Evolutionary conservation across 2,329 filamentous ascomycete genomes (phyloP).

Genomic region (Cladorrhinum sp.): DNA sequence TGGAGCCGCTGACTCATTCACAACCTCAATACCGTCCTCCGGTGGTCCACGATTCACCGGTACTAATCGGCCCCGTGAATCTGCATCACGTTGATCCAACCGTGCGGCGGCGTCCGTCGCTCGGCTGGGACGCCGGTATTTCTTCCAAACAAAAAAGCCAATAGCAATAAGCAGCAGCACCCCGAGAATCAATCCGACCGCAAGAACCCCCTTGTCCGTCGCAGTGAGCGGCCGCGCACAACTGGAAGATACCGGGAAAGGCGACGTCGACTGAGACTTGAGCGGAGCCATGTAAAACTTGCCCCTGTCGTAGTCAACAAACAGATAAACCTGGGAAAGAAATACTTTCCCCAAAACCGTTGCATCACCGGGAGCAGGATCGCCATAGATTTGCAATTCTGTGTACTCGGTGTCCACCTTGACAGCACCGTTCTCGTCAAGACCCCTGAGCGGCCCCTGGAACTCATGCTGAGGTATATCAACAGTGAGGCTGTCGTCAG

Average conservation of each 20-base stretch:
- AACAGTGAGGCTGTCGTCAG: background rate
- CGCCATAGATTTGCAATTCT: constrained; percentile 17
- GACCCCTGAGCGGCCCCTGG: constrained; percentile 12
- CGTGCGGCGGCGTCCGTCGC: no score
- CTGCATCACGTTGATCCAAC: no score
- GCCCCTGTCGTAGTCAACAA: constrained; percentile 10
- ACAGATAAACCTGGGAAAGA: constrained; percentile 16
- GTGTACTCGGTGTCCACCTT: constrained; percentile 8
- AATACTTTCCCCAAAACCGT: constrained; percentile 19
- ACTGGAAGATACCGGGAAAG: background rate
- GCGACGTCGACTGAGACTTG: background rate
- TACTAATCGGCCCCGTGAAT: no score
- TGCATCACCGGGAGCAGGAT: constrained; percentile 6
- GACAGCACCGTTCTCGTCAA: constrained; percentile 7
- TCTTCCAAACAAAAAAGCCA: background rate
- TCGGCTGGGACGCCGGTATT: background rate
- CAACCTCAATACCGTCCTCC: no score
- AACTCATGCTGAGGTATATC: constrained; percentile 15
- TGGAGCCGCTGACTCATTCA: no score
- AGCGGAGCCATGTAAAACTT: constrained; percentile 7
- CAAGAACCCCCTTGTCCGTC: constrained; percentile 7
- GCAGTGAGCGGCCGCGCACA: background rate
- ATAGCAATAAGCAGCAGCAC: background rate
- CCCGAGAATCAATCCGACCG: constrained; percentile 4
- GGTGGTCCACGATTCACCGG: background rate